Evolutionary conservation across 75 land plant species (phyloP).

Genomic region (Larix kaempferi): DNA sequence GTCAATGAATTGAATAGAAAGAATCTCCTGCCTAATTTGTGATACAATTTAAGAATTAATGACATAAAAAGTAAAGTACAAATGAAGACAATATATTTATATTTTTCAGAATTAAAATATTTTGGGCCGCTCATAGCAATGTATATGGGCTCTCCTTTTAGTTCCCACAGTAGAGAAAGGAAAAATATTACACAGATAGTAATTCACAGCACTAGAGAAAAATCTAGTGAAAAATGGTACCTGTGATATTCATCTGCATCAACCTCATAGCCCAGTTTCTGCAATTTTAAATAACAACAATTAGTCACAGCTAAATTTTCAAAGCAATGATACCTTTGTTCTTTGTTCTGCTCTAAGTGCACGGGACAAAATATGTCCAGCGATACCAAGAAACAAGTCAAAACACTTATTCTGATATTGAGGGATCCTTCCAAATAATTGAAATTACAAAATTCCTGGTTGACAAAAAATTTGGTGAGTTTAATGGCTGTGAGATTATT

Average conservation of each 20-base stretch:
- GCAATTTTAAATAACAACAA: slow-evolving; percentile 4
- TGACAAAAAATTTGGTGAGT: too few species aligned
- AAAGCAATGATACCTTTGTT: not conserved
- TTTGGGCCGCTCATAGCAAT: not conserved
- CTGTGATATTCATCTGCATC: slow-evolving; percentile 82
- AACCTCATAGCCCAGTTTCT: slow-evolving; percentile 72
- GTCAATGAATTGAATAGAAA: not conserved
- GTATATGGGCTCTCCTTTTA: not conserved
- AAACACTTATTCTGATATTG: too few species aligned
- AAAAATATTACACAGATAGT: not conserved
- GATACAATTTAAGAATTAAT: too few species aligned
- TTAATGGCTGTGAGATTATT: too few species aligned
- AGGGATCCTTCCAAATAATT: too few species aligned
- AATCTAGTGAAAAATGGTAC: too few species aligned
- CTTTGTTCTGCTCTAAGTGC: not conserved
- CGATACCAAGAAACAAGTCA: too few species aligned
- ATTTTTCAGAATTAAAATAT: not conserved
- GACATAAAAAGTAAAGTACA: too few species aligned
- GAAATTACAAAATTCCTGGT: too few species aligned
- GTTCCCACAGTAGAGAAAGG: not conserved
- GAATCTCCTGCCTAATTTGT: not conserved
- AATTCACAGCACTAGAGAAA: too few species aligned
- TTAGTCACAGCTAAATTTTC: not conserved
- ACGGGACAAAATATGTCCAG: not conserved
- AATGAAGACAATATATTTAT: not conserved